phyloP scores from a whole-genome alignment of 1,284 basidiomycete species.

The Naganishia cerealis region DNA sequence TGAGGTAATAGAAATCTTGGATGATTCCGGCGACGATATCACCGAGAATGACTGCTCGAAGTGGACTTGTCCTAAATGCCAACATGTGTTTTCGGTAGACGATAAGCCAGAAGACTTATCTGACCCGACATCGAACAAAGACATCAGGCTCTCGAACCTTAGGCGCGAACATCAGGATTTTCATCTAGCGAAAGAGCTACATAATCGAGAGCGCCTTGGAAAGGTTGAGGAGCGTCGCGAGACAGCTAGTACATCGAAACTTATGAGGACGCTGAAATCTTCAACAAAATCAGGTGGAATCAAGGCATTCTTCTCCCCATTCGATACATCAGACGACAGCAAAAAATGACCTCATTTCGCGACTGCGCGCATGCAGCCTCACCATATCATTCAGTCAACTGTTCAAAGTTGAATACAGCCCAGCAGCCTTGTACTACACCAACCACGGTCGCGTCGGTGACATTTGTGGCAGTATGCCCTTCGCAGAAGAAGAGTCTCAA shows the following conservation, averaged over 20 bases:
- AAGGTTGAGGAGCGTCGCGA: slow-evolving; percentile 4
- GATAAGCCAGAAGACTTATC: slow-evolving; percentile 25
- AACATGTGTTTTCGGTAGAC: slow-evolving; percentile 43
- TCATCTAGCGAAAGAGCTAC: slow-evolving; percentile 77
- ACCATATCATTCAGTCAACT: too few species aligned
- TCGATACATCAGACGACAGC: slow-evolving; percentile 7
- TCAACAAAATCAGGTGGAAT: slow-evolving; percentile 62
- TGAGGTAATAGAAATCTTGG: slow-evolving; percentile 52
- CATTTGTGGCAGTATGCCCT: too few species aligned
- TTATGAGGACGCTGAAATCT: slow-evolving; percentile 52
- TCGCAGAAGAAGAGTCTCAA: too few species aligned
- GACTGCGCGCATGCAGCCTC: too few species aligned
- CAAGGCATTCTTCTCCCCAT: slow-evolving; percentile 66
- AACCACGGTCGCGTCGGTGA: too few species aligned
- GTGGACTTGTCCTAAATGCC: slow-evolving; percentile 1
- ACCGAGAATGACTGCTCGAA: not conserved
- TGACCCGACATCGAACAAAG: slow-evolving; percentile 37
- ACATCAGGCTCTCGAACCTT: slow-evolving; percentile 57
- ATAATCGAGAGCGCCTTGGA: slow-evolving; percentile 46
- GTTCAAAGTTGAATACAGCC: too few species aligned
- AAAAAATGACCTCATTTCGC: not conserved
- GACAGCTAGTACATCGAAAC: slow-evolving; percentile 29
- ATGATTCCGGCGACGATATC: slow-evolving; percentile 23
- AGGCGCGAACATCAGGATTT: slow-evolving; percentile 78
- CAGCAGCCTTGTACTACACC: too few species aligned